A percentile compares a stretch with the other conserved stretches of the same genome.
These are phyloP conservation scores for Phialophora tarda DNA, from an alignment of 2,329 filamentous ascomycete genomes.

Conservation along the genomic window DNA sequence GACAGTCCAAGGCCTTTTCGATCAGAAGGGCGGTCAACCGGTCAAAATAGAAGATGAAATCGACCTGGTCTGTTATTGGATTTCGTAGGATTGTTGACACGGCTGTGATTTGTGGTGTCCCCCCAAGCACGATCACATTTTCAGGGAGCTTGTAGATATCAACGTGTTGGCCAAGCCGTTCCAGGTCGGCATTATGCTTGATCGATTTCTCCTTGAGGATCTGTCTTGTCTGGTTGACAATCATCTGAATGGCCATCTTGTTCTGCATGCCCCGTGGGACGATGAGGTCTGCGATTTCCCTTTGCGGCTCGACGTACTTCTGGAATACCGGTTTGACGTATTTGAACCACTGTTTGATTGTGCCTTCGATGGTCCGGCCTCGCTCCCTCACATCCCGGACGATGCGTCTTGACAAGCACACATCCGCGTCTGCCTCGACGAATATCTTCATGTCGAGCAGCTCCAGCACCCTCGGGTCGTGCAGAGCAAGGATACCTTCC, in stretches of 20 bases:
- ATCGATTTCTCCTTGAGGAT: conserved; percentile 85
- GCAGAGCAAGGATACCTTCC: conserved; percentile 93
- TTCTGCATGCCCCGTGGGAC: conserved; percentile 95
- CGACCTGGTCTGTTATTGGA: conserved; percentile 76
- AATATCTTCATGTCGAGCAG: conserved; percentile 97
- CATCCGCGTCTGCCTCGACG: conserved; percentile 92
- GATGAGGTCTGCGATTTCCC: conserved; percentile 79
- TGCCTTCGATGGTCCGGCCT: conserved; percentile 89
- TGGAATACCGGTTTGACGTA: conserved; percentile 98
- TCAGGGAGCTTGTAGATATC: conserved; percentile 74
- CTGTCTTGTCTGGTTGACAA: conserved; percentile 88
- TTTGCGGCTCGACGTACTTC: conserved; percentile 89
- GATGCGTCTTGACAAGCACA: conserved; percentile 86
- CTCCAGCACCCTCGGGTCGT: conserved; percentile 83
- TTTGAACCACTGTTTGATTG: conserved; percentile 96
- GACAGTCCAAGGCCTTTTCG: conserved; percentile 77
- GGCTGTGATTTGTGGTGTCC: conserved; percentile 79
- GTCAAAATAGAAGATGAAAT: conserved; percentile 98
- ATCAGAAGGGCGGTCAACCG: conserved; percentile 82
- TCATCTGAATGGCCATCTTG: conserved; percentile 87
- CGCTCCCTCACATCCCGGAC: conserved; percentile 87
- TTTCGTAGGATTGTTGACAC: conserved; percentile 93
- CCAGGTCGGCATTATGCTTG: conserved; percentile 78
- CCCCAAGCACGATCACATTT: conserved; percentile 74
- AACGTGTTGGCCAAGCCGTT: conserved; percentile 73